Evolutionary conservation across 768 basidiomycete genomes (phyloP).

Genomic region (Boletus tomentosulus): DNA sequence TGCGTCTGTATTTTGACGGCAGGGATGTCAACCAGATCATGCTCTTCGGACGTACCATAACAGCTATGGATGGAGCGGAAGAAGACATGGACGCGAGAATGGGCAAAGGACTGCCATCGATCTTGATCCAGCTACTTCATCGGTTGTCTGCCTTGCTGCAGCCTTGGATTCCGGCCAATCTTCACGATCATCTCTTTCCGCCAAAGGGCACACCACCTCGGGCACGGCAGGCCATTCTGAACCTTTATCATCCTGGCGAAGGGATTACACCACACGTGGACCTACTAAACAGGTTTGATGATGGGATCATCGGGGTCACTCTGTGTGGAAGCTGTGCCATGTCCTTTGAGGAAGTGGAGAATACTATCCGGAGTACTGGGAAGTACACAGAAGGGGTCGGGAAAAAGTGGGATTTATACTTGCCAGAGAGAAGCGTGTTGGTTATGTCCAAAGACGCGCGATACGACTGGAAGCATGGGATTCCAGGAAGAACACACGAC

Average conservation of each 20-base stretch:
- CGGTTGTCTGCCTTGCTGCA: slow-evolving; percentile 45
- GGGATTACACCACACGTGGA: slow-evolving; percentile 91
- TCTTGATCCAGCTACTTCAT: slow-evolving; percentile 51
- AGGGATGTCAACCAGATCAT: slow-evolving; percentile 72
- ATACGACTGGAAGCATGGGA: slow-evolving; percentile 88
- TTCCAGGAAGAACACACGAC: slow-evolving; percentile 59
- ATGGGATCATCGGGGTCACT: slow-evolving; percentile 88
- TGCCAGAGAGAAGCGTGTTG: slow-evolving; percentile 73
- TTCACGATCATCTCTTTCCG: slow-evolving; percentile 62
- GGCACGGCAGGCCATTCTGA: slow-evolving; percentile 85
- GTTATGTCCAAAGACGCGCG: slow-evolving; percentile 79
- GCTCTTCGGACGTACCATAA: slow-evolving; percentile 62
- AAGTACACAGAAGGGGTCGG: not conserved
- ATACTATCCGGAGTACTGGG: not conserved
- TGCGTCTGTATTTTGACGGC: slow-evolving; percentile 50
- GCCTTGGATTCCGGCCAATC: slow-evolving; percentile 45
- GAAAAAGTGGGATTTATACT: slow-evolving; percentile 48
- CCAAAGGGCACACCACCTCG: slow-evolving; percentile 29
- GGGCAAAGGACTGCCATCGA: slow-evolving; percentile 49
- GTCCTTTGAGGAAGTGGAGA: slow-evolving; percentile 49
- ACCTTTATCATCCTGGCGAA: slow-evolving; percentile 84
- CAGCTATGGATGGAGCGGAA: slow-evolving; percentile 7
- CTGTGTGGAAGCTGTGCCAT: slow-evolving; percentile 78
- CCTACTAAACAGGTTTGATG: slow-evolving; percentile 75
- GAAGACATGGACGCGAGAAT: slow-evolving; percentile 14